Evolutionary conservation across 2,329 filamentous ascomycete genomes (phyloP), one percentile per base, ranked within the genome.

Genomic region (Scopulariopsis brevicaulis): DNA sequence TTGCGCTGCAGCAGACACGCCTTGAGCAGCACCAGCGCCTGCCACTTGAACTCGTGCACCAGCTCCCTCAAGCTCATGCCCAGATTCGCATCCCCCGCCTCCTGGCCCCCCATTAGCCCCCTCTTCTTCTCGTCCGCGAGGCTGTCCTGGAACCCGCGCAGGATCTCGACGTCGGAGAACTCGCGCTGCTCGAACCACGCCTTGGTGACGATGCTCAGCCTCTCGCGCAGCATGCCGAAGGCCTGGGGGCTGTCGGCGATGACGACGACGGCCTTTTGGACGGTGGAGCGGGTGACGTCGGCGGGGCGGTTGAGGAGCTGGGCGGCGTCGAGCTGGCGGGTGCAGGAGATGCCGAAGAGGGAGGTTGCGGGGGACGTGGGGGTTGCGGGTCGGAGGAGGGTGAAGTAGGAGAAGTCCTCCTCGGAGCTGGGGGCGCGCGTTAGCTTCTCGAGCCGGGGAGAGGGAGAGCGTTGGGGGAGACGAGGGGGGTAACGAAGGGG

Each of bases 381-480:
- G 62, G 73, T 78, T 58, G 78, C 79, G 53, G 85, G 83, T 34
- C 84, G 83, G 59, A 90, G 80, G 56, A 99, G 84, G 10, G 93
- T 97, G 71, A 99, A 99, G 75, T 99, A 99, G 56, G 92, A 96
- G 76, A 97, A 99, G 74, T 97, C 94, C 74, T 99, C 94, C 59
- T 87, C 87, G 24, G 89, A 86, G 58, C 89, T 94, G 66, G 57
- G 25, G 53, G 25, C 24, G 25, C 48, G n/a, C 20, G 43, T 55
- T 46, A 57, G 52, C 48, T 52, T 51, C 3, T 12, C 25, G 8
- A n/a, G 20, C 28, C 28, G 15, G 37, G 52, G 14, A 5, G 37
- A 54, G 32, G 20, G 20, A 52, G 22, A 35, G 24, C 20, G 11
- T 40, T n/a, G n/a, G 5, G 18, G n/a, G 14, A n/a, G n/a, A 7